Conservation (phyloP, 768 basidiomycete genomes). For the Fibroporia radiculosa region DNA sequence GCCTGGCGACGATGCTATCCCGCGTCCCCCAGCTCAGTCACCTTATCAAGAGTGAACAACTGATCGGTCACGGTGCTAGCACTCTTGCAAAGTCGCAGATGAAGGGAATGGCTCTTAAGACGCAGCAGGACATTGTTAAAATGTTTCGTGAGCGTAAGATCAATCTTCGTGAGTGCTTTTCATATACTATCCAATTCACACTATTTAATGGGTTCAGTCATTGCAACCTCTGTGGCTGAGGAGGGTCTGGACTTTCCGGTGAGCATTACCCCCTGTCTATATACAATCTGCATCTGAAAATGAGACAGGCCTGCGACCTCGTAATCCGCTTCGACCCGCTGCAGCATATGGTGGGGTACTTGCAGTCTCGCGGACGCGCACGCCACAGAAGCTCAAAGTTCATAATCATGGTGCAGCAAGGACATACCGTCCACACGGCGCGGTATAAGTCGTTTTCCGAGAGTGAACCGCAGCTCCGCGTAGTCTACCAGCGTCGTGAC, state of each 20-base stretch:
- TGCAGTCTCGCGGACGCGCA: conserved; percentile 85
- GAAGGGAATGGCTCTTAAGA: conserved; percentile 43
- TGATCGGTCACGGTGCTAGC: conserved; percentile 63
- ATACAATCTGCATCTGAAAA: conserved; percentile 1
- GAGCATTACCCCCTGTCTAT: conserved; percentile 15
- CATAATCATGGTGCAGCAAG: conserved; percentile 70
- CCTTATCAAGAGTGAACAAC: conserved; percentile 50
- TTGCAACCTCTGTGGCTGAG: conserved; percentile 85
- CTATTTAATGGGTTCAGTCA: conserved; percentile 32
- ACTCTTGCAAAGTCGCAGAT: conserved; percentile 28
- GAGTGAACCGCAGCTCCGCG: conserved; percentile 58
- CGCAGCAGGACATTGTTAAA: conserved; percentile 52
- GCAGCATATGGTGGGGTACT: conserved; percentile 78
- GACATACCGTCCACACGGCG: conserved; percentile 43
- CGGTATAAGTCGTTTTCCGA: conserved; percentile 52
- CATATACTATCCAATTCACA: background rate
- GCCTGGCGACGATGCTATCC: conserved; percentile 57
- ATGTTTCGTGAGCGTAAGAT: conserved; percentile 57
- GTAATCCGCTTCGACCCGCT: conserved; percentile 81
- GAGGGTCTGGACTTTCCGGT: conserved; percentile 90
- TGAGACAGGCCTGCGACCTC: conserved; percentile 67
- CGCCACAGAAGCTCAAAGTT: conserved; percentile 71
- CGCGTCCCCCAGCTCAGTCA: conserved; percentile 49
- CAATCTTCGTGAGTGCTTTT: conserved; percentile 51
- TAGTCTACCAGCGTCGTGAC: conserved; percentile 49